Base-by-base conservation (phyloP, 306 rosid genomes). In the Cyamopsis tetragonoloba region DNA sequence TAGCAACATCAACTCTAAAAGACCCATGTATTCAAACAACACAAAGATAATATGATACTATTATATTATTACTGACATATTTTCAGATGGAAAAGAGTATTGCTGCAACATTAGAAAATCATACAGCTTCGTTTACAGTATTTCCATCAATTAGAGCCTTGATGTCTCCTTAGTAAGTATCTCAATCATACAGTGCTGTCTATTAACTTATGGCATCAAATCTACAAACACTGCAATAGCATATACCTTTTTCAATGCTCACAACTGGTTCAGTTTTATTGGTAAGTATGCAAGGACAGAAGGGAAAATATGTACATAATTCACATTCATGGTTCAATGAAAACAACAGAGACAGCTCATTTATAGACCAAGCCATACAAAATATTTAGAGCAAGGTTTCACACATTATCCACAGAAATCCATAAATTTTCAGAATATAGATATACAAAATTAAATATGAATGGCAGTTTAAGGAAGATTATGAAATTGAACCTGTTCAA, bases 401-500 rank as follows among this genome's bases (percentile, higher is more conserved):
- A 71, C 6, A 60, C 39, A 79, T 51, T 18, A 72, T 62, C 19
- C 57, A 18, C 64, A 61, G 28, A 37, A 55, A 48, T 8, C 19
- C 53, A 49, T 15, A 8, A 22, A 46, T 27, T 64, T 58, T 46
- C 47, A 44, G 48, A 46, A 62, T 46, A n/a, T 3, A 6, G 26
- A 57, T 46, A 59, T 35, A 50, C 57, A 70, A n/a, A 17, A 35
- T 9, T 46, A 69, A 51, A 68, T 23, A 66, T 15, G n/a, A n/a
- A n/a, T n/a, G 73, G 39, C 7, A 69, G 39, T 13, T 44, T 30
- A n/a, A 23, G 19, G 73, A 61, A 73, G 80, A 58, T 42, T 46
- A 32, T 23, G 65, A 69, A 77, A 48, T 27, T 28, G 22, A 66
- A 93, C 97, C 97, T 93, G 98, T 68, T 56, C 72, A n/a, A 86